Conservation (phyloP, 2,329 filamentous ascomycete species). For the Aspergillus cejpii region DNA sequence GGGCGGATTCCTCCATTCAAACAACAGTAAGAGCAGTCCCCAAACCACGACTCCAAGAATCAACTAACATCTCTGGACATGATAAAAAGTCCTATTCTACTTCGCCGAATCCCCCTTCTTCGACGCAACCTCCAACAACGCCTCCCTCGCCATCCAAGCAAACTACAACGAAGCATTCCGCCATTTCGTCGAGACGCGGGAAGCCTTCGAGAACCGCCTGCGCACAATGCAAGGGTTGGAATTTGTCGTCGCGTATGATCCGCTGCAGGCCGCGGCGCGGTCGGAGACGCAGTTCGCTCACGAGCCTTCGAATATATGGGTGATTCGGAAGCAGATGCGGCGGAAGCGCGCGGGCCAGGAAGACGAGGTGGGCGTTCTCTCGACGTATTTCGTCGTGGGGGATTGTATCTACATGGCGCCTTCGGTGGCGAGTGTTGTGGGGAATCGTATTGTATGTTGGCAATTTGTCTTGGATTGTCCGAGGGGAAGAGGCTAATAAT, state of each 20-base stretch:
- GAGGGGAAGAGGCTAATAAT: slow-evolving; percentile 2
- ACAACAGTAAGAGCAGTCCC: slow-evolving; percentile 34
- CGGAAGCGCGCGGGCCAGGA: slow-evolving; percentile 39
- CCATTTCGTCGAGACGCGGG: slow-evolving; percentile 49
- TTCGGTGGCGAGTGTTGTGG: slow-evolving; percentile 53
- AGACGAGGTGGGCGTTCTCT: slow-evolving; percentile 49
- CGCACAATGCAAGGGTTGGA: slow-evolving; percentile 52
- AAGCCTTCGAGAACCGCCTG: slow-evolving; percentile 51
- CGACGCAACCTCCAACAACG: slow-evolving; percentile 56
- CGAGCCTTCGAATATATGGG: slow-evolving; percentile 50
- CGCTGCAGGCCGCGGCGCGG: slow-evolving; percentile 44
- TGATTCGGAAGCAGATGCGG: slow-evolving; percentile 54
- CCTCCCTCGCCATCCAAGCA: slow-evolving; percentile 49
- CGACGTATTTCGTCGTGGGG: slow-evolving; percentile 56
- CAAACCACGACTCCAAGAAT: too few relatives aligned
- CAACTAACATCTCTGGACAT: too few relatives aligned
- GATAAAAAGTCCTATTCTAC: slow-evolving; percentile 51
- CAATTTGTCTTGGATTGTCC: slow-evolving; percentile 1
- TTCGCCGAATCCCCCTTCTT: slow-evolving; percentile 59
- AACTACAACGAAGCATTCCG: slow-evolving; percentile 45
- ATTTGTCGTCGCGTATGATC: slow-evolving; percentile 55
- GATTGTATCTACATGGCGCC: slow-evolving; percentile 58
- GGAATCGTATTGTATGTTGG: slow-evolving; percentile 46
- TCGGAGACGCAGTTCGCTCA: slow-evolving; percentile 37
- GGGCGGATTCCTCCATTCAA: slow-evolving; percentile 42